A percentile compares a stretch with the other conserved stretches of the same genome.
Evolutionary conservation across 2,329 filamentous ascomycete genomes (phyloP).

Genomic region (Akanthomyces lecanii): DNA sequence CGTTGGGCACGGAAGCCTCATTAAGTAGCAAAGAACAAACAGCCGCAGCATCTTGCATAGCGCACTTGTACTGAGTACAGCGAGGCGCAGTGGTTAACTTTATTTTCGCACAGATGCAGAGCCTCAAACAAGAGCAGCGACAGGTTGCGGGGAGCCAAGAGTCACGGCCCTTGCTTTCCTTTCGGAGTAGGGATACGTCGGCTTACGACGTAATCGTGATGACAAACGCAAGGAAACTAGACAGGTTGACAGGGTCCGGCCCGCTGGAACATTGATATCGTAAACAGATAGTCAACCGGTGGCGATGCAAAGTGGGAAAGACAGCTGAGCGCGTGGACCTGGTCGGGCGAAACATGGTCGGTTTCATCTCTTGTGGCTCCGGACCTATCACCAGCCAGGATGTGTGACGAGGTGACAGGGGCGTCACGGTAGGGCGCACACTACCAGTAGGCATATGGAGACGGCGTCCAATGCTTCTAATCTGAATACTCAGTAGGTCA

Average conservation of each 20-base stretch:
- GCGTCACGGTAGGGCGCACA: neutral
- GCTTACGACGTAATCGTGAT: neutral
- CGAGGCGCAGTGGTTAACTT: neutral
- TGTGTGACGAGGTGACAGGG: neutral
- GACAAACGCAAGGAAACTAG: neutral
- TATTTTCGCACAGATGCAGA: slow-evolving; percentile 9
- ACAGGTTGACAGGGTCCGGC: neutral
- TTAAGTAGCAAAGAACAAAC: neutral
- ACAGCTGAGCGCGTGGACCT: slow-evolving; percentile 4
- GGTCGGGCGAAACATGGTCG: slow-evolving; percentile 24
- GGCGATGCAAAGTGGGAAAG: neutral
- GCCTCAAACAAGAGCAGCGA: neutral
- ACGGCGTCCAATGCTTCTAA: too few species aligned
- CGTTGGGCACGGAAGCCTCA: too few species aligned
- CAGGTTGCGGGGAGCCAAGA: neutral
- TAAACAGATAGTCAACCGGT: neutral
- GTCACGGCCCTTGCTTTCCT: neutral
- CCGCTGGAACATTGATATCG: neutral
- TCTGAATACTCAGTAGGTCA: too few species aligned
- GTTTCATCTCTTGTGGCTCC: slow-evolving; percentile 24
- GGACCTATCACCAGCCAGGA: slow-evolving; percentile 19
- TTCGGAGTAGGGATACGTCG: neutral
- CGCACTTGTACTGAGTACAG: neutral
- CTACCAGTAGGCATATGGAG: too few species aligned
- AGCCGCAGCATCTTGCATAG: neutral